These are phyloP conservation scores for Trametes sanguinea DNA, from an alignment of 768 basidiomycete species.

Conservation along the genomic window DNA sequence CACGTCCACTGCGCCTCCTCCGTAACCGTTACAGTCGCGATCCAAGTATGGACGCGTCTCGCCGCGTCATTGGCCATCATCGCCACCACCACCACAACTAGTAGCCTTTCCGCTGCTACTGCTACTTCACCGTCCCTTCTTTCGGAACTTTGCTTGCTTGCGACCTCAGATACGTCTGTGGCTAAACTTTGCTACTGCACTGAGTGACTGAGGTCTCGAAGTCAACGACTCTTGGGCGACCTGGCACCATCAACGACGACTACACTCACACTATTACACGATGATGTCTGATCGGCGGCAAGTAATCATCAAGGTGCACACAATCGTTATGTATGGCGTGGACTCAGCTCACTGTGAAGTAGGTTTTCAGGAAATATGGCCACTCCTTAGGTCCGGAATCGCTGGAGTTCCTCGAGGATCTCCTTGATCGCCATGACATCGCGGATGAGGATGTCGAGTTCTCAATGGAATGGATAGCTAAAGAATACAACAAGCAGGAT, in stretches of 20 bases:
- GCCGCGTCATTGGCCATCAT: not conserved
- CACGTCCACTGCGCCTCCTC: constrained; percentile 4
- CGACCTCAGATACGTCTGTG: no score
- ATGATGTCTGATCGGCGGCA: constrained; percentile 43
- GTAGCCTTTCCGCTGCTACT: not conserved
- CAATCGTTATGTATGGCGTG: not conserved
- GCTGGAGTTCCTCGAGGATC: constrained; percentile 66
- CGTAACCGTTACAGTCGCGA: constrained; percentile 1
- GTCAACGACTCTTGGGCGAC: no score
- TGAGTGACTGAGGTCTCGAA: no score
- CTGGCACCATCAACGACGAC: no score
- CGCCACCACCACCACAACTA: not conserved
- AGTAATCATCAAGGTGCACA: constrained; percentile 46
- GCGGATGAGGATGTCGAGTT: constrained; percentile 66
- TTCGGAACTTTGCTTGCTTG: no score
- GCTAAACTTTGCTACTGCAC: no score
- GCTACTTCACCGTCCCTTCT: no score
- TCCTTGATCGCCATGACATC: constrained; percentile 73
- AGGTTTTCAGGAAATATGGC: constrained; percentile 89
- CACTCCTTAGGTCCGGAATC: constrained; percentile 84
- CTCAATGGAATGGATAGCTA: constrained; percentile 78
- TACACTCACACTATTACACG: no score
- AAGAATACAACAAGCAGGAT: constrained; percentile 90
- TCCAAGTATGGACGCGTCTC: constrained; percentile 4
- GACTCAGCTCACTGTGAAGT: not conserved